Conservation (phyloP, 108 stramenopile species). For the Craspedostauros australis region DNA sequence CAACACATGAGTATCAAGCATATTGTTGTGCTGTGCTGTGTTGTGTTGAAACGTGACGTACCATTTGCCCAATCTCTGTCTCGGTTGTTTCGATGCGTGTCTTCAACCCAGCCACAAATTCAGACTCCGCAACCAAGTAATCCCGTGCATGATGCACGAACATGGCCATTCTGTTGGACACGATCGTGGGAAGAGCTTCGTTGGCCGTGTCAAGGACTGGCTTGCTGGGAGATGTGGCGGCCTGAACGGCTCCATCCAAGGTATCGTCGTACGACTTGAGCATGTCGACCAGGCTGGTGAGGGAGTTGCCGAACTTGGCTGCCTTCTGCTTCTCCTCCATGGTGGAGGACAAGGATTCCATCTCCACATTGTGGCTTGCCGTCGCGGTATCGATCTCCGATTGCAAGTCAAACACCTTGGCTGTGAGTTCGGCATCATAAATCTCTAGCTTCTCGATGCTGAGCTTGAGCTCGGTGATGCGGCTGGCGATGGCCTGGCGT, state of each 20-base stretch:
- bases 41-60: too few species aligned
- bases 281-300: conserved; percentile 13
- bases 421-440: conserved; percentile 6
- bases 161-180: conserved; percentile 16
- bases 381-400: conserved; percentile 2
- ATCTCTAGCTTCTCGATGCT: conserved; percentile 12
- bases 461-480: conserved; percentile 9
- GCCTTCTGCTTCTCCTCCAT: not conserved
- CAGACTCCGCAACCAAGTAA: conserved; percentile 23
- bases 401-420: conserved; percentile 5
- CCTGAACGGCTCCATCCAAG: conserved; percentile 12
- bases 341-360: too few species aligned
- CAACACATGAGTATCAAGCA: too few species aligned
- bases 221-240: not conserved
- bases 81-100: not conserved
- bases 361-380: not conserved
- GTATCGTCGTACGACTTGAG: conserved; percentile 16
- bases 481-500: conserved; percentile 2
- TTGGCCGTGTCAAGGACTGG: too few species aligned
- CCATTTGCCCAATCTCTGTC: conserved; percentile 8
- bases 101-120: not conserved
- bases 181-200: too few species aligned
- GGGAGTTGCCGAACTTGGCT: conserved; percentile 6
- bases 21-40: too few species aligned
- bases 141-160: conserved; percentile 9